Base-by-base conservation (phyloP, 192 early-diverging fungal genomes). In the Endogone sp. region DNA sequence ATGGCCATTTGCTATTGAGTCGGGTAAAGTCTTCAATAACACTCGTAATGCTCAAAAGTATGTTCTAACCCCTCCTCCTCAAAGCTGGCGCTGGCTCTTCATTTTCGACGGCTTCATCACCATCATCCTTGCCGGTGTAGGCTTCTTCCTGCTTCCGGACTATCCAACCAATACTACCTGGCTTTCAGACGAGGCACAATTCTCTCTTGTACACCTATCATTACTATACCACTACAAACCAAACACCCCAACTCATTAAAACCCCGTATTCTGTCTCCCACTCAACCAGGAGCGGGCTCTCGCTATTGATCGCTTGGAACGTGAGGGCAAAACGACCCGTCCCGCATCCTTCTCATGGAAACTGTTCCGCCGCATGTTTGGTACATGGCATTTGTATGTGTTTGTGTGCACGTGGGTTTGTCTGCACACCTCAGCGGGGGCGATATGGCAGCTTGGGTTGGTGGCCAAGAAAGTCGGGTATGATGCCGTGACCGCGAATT, bases 11-110 rank as follows among this genome's bases (percentile, higher is more conserved):
- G n/a, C n/a, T n/a, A n/a, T n/a, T n/a, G n/a, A n/a, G n/a, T n/a
- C n/a, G n/a, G n/a, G n/a, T n/a, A n/a, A n/a, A n/a, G n/a, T n/a
- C n/a, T n/a, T n/a, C n/a, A n/a, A n/a, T n/a, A n/a, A n/a, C n/a
- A n/a, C n/a, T n/a, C n/a, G n/a, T n/a, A n/a, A n/a, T n/a, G n/a
- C n/a, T n/a, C n/a, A n/a, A n/a, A n/a, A n/a, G n/a, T n/a, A n/a
- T n/a, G n/a, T n/a, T n/a, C n/a, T n/a, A n/a, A n/a, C n/a, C n/a
- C n/a, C n/a, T n/a, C n/a, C n/a, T n/a, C n/a, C n/a, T n/a, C 20
- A 28, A 60, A 75, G 75, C 21, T 78, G 76, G 76, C 64, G 76
- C 2, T 78, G 76, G 76, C 72, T 73, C 62, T 78, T 78, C 60
- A 29, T 78, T 11, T 71, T 78, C 68, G 76, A 78, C 57, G 76